phyloP scores from a whole-genome alignment of 148 eudicot species.

The Rhododendron williamsianum region DNA sequence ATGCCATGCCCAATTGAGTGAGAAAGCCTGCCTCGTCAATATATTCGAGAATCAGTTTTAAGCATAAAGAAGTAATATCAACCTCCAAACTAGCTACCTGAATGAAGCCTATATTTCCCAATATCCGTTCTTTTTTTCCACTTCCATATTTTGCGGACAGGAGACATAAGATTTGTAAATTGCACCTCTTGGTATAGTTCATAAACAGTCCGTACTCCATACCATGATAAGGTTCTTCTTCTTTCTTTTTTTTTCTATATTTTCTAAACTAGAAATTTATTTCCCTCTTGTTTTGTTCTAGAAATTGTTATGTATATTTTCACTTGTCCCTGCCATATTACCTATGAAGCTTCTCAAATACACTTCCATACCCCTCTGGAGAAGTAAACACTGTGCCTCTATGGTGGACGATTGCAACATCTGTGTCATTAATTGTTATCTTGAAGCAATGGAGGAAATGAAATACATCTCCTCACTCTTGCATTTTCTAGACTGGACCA shows the following conservation, averaged over 20 bases:
- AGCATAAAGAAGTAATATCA: not conserved
- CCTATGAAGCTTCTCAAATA: not conserved
- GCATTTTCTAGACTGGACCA: not conserved
- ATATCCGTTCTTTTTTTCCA: not conserved
- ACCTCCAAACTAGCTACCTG: not conserved
- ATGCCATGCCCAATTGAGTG: not conserved
- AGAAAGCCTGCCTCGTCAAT: not conserved
- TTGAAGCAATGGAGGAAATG: not conserved
- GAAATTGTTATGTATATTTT: not conserved
- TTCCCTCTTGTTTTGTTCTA: not conserved
- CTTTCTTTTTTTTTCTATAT: not conserved
- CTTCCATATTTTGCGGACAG: not conserved
- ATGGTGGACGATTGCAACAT: not conserved
- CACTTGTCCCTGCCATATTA: not conserved
- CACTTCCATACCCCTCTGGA: not conserved
- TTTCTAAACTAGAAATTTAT: not conserved
- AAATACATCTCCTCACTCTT: not conserved
- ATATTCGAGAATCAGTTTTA: not conserved
- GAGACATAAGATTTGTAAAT: not conserved
- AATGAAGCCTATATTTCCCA: not conserved
- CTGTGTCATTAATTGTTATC: not conserved
- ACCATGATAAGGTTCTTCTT: not conserved
- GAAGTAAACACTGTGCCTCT: not conserved
- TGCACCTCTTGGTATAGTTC: not conserved
- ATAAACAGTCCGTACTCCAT: not conserved